These are phyloP conservation scores for Arthroderma sp. DNA, from an alignment of 2,329 filamentous ascomycete species.

Conservation along the genomic window DNA sequence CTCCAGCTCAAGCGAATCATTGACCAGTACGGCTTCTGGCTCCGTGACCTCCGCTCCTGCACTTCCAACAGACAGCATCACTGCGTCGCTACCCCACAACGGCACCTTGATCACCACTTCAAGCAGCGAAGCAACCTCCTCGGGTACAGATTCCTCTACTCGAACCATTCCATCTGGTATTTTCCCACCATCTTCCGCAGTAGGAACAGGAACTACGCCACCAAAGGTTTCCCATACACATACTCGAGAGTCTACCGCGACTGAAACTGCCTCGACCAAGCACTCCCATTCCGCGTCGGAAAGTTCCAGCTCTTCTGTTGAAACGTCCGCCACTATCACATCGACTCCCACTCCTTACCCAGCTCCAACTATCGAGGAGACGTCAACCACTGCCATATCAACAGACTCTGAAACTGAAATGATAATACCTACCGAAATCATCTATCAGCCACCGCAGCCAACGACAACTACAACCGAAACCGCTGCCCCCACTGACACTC, in stretches of 20 bases:
- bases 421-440: slow-evolving; percentile 11
- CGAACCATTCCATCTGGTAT: slow-evolving; percentile 7
- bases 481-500: slow-evolving; percentile 19
- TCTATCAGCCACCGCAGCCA: slow-evolving; percentile 14
- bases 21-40: no score
- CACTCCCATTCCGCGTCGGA: no score
- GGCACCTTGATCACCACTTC: background rate
- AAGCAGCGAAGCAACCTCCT: background rate
- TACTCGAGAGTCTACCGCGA: slow-evolving; percentile 1
- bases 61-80: no score
- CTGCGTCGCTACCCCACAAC: background rate
- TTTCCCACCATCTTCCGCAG: slow-evolving; percentile 7
- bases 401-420: slow-evolving; percentile 10
- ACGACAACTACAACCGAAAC: slow-evolving; percentile 22
- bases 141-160: background rate
- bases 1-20: background rate
- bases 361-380: slow-evolving; percentile 2
- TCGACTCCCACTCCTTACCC: slow-evolving; percentile 4
- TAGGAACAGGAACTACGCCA: slow-evolving; percentile 1
- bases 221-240: no score
- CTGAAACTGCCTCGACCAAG: no score
- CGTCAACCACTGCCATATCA: slow-evolving; percentile 2
- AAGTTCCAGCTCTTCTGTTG: background rate
- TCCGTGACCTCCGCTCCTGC: no score
- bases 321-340: slow-evolving; percentile 2